Evolutionary conservation across 2,329 filamentous ascomycete genomes (phyloP).

Genomic region (Botrytis pseudocinerea): DNA sequence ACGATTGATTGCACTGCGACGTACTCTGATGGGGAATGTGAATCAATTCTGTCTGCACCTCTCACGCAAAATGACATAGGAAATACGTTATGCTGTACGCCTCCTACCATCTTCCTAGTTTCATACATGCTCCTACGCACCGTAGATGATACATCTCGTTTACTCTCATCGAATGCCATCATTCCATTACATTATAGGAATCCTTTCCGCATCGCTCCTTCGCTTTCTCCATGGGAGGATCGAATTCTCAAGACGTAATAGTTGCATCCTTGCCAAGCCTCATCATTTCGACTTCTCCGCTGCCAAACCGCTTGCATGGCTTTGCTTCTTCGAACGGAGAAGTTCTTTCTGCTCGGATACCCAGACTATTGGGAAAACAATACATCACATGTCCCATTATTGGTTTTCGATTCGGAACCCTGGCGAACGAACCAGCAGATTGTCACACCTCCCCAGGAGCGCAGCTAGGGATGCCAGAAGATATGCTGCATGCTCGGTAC

Average conservation of each 20-base stretch:
- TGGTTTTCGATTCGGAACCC: background rate
- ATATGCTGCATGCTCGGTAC: background rate
- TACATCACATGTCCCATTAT: conserved; percentile 1
- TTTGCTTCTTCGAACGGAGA: background rate
- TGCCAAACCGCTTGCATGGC: background rate
- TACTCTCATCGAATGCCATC: conserved; percentile 15
- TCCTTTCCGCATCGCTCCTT: background rate
- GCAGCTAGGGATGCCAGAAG: too few species aligned
- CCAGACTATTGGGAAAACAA: background rate
- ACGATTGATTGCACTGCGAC: too few species aligned
- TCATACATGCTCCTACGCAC: too few species aligned
- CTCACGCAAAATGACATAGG: background rate
- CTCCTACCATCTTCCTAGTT: background rate
- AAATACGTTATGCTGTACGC: background rate
- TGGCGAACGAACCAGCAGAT: too few species aligned
- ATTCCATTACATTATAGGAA: conserved; percentile 22
- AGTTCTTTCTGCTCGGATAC: background rate
- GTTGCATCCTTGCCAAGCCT: conserved; percentile 18
- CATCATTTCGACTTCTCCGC: conserved; percentile 19
- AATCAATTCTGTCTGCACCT: background rate
- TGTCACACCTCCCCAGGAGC: too few species aligned
- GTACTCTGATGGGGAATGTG: background rate
- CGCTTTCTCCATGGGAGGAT: background rate
- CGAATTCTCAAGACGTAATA: conserved; percentile 22
- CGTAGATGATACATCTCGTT: background rate